Evolutionary conservation across 176 grass and related monocot genomes (phyloP).

Genomic region (Eleusine indica): DNA sequence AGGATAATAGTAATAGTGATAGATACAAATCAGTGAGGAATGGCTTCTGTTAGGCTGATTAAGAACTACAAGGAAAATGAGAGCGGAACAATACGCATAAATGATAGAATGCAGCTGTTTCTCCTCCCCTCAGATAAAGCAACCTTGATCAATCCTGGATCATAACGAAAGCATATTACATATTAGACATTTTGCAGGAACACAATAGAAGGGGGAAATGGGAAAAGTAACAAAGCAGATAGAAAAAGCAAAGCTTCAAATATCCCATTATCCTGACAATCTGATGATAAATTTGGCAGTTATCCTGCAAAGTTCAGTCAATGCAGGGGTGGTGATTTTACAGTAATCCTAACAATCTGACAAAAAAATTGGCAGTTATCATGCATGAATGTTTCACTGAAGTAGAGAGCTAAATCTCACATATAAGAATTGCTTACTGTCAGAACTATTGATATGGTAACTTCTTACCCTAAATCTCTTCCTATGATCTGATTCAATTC

Average conservation of each 20-base stretch:
- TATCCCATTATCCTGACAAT: neutral
- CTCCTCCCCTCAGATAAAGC: neutral
- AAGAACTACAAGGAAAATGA: neutral
- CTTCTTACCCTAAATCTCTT: constrained; percentile 97
- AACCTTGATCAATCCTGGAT: constrained; percentile 45
- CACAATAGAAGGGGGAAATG: neutral
- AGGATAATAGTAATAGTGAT: neutral
- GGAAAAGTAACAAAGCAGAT: neutral
- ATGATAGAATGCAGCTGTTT: constrained; percentile 11
- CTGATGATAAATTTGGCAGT: constrained; percentile 1
- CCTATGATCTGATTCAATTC: constrained; percentile 60
- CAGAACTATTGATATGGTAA: neutral
- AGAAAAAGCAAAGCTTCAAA: neutral
- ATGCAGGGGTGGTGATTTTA: constrained; percentile 6
- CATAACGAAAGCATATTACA: neutral
- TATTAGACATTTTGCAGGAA: constrained; percentile 24
- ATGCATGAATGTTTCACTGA: constrained; percentile 16
- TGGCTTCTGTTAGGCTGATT: constrained; percentile 27
- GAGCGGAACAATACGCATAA: constrained; percentile 7
- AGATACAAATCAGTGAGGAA: constrained; percentile 15
- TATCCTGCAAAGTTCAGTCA: neutral
- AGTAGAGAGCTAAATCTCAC: neutral
- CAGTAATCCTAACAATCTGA: neutral
- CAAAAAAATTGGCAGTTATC: neutral
- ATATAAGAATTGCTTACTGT: constrained; percentile 9